A percentile compares a stretch with the other conserved stretches of the same genome.
These are phyloP conservation scores for Pascua sp. DNA, from an alignment of 1,284 basidiomycete genomes.

Conservation along the genomic window DNA sequence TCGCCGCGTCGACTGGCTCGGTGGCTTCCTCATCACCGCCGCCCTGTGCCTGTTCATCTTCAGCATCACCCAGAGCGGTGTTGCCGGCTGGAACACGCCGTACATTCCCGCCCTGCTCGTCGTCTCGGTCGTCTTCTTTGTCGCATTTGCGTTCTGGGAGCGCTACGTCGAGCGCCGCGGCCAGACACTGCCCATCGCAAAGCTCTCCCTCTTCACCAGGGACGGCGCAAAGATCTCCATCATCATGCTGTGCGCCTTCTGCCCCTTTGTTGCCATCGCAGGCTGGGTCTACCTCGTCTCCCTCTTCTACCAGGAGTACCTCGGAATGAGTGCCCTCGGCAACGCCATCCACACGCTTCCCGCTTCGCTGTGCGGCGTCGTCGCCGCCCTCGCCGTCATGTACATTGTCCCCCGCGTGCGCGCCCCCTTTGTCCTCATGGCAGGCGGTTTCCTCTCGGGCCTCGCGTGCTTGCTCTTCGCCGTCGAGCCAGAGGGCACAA, in stretches of 20 bases:
- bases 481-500: slow-evolving; percentile 19
- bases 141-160: slow-evolving; percentile 36
- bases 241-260: slow-evolving; percentile 25
- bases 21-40: slow-evolving; percentile 30
- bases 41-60: slow-evolving; percentile 33
- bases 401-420: slow-evolving; percentile 26
- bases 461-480: slow-evolving; percentile 32
- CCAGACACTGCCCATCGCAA: slow-evolving; percentile 26
- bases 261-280: slow-evolving; percentile 24
- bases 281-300: slow-evolving; percentile 27
- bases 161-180: slow-evolving; percentile 24
- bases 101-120: slow-evolving; percentile 36
- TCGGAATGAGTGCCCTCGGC: slow-evolving; percentile 16
- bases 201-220: slow-evolving; percentile 28
- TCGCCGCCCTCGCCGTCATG: slow-evolving; percentile 26
- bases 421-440: slow-evolving; percentile 26
- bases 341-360: slow-evolving; percentile 24
- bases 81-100: slow-evolving; percentile 29
- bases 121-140: slow-evolving; percentile 32
- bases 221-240: slow-evolving; percentile 24
- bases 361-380: slow-evolving; percentile 29
- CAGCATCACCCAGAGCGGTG: slow-evolving; percentile 26
- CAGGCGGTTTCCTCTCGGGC: slow-evolving; percentile 25
- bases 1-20: slow-evolving; percentile 35
- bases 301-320: slow-evolving; percentile 29